phyloP scores from a whole-genome alignment of 139 green algal species.

The Nannochloris sp. region DNA sequence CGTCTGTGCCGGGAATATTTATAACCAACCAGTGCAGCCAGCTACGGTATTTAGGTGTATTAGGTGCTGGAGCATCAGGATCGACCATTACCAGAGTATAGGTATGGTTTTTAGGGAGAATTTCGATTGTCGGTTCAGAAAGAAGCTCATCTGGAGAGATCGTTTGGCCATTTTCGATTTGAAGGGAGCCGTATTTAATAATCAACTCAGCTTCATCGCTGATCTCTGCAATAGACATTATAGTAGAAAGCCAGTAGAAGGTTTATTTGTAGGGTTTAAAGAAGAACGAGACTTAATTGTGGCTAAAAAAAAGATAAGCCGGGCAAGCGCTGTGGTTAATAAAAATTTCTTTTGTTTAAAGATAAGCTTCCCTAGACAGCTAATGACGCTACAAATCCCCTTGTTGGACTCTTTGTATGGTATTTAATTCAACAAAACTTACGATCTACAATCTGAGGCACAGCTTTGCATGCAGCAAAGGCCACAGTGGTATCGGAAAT shows the following conservation, averaged over 20 bases:
- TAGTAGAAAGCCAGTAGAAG: neutral
- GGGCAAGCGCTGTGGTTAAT: no score
- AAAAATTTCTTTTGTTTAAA: no score
- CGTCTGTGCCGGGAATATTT: neutral
- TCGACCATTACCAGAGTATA: conserved; percentile 23
- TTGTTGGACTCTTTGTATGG: no score
- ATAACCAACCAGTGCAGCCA: conserved; percentile 25
- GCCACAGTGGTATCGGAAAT: conserved; percentile 15
- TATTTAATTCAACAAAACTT: neutral
- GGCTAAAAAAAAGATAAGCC: neutral
- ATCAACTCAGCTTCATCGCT: neutral
- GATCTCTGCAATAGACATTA: conserved; percentile 9
- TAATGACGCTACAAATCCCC: no score
- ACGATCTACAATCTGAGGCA: conserved; percentile 17
- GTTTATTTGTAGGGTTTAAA: neutral
- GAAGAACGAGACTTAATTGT: neutral
- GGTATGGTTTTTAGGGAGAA: conserved; percentile 3
- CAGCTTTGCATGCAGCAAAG: conserved; percentile 18
- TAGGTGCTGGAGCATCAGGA: conserved; percentile 10
- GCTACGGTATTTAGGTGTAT: conserved; percentile 11
- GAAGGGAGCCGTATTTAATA: conserved; percentile 5
- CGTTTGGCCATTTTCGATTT: conserved; percentile 6
- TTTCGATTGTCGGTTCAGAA: conserved; percentile 9
- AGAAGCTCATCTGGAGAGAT: neutral
- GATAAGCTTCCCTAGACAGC: no score